Evolutionary conservation across 176 grass and related monocot genomes (phyloP).

Genomic region (Luzula sylvatica): DNA sequence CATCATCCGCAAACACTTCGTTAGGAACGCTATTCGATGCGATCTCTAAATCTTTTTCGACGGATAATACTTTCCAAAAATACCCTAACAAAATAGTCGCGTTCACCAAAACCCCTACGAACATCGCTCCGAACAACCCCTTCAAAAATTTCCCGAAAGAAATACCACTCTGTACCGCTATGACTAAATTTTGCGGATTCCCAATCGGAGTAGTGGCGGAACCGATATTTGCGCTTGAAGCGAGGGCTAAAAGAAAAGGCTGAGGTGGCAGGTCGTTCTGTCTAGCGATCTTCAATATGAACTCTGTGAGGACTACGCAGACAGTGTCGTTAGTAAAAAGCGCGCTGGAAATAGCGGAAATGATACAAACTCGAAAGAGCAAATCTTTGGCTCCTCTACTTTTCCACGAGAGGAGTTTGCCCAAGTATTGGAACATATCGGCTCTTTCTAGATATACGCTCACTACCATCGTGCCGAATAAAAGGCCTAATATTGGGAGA

Average conservation of each 20-base stretch:
- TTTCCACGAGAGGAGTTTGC: constrained; percentile 64
- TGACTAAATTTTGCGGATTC: constrained; percentile 96
- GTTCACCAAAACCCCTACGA: constrained; percentile 59
- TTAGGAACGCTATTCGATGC: neutral
- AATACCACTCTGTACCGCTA: constrained; percentile 73
- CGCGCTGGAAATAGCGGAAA: constrained; percentile 77
- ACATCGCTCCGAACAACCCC: constrained; percentile 71
- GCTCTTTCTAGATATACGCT: constrained; percentile 86
- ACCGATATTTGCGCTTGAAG: constrained; percentile 87
- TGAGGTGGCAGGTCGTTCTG: constrained; percentile 93
- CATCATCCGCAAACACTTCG: constrained; percentile 47
- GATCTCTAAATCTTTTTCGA: constrained; percentile 30
- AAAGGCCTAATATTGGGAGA: constrained; percentile 90
- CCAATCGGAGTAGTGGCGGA: constrained; percentile 80
- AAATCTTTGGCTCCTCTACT: constrained; percentile 85
- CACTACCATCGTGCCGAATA: constrained; percentile 96
- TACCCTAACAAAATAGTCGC: constrained; percentile 50
- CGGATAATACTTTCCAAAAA: constrained; percentile 67
- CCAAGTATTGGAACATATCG: constrained; percentile 91
- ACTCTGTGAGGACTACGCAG: constrained; percentile 97
- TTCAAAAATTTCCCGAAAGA: constrained; percentile 60
- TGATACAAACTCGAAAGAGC: constrained; percentile 69
- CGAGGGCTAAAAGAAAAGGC: constrained; percentile 85
- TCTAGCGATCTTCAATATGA: constrained; percentile 81
- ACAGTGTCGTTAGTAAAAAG: constrained; percentile 98